These are phyloP conservation scores for Nigrospora osmanthi DNA, from an alignment of 2,329 filamentous ascomycete genomes.

Conservation along the genomic window DNA sequence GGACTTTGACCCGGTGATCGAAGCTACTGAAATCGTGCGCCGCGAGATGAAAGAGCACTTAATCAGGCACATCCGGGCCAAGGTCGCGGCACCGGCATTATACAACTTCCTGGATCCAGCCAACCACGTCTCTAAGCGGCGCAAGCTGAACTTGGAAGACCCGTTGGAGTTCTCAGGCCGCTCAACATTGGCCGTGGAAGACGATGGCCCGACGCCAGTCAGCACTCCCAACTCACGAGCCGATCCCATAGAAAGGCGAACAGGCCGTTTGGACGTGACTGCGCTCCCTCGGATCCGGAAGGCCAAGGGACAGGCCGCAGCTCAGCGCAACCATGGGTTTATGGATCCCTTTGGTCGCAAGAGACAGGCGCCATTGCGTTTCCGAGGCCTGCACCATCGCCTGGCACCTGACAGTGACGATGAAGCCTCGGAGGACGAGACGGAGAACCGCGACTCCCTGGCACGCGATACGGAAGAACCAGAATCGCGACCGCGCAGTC, in stretches of 20 bases:
- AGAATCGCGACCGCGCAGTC: constrained; percentile 75
- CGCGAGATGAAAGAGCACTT: constrained; percentile 81
- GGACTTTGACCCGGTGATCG: constrained; percentile 82
- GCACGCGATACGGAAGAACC: constrained; percentile 76
- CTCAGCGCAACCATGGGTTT: constrained; percentile 55
- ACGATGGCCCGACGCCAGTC: constrained; percentile 52
- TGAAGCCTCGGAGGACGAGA: constrained; percentile 79
- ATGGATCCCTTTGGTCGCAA: constrained; percentile 59
- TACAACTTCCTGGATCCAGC: constrained; percentile 76
- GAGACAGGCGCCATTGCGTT: constrained; percentile 48
- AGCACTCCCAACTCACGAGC: constrained; percentile 59
- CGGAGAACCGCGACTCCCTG: constrained; percentile 48
- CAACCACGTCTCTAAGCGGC: constrained; percentile 71
- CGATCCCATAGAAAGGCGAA: constrained; percentile 54
- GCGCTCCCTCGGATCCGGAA: constrained; percentile 72
- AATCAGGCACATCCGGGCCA: constrained; percentile 79
- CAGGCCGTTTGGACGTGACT: constrained; percentile 50
- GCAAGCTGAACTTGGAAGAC: constrained; percentile 69
- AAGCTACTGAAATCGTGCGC: constrained; percentile 72
- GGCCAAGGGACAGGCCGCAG: constrained; percentile 46
- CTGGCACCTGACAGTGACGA: constrained; percentile 68
- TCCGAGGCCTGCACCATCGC: constrained; percentile 76
- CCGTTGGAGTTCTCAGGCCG: constrained; percentile 44
- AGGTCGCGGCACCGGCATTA: constrained; percentile 74
- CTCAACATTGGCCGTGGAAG: constrained; percentile 36